phyloP scores from a whole-genome alignment of 2,329 filamentous ascomycete genomes.

The Arthroderma sp. region DNA sequence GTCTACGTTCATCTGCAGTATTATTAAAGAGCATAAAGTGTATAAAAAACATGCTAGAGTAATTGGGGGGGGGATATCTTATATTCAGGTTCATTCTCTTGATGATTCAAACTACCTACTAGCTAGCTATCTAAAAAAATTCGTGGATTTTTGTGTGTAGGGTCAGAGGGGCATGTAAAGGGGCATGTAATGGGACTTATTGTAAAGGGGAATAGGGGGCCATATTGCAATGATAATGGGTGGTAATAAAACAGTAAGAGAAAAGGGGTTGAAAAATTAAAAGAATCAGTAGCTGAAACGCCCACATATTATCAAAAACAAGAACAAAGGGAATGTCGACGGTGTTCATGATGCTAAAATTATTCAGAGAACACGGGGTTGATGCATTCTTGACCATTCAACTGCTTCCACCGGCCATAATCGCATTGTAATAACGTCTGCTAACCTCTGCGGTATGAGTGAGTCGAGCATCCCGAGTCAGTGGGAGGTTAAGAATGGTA shows the following conservation, averaged over 20 bases:
- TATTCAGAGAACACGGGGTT: neutral
- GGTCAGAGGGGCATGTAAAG: neutral
- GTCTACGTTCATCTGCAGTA: neutral
- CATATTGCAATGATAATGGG: neutral
- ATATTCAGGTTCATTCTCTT: neutral
- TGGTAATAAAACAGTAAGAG: neutral
- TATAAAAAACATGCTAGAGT: no score
- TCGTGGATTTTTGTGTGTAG: neutral
- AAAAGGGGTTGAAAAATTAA: neutral
- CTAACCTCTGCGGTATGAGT: constrained; percentile 59
- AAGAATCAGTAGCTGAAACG: neutral
- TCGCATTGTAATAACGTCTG: constrained; percentile 53
- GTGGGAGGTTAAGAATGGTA: constrained; percentile 30
- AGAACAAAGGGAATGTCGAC: neutral
- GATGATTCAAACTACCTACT: neutral
- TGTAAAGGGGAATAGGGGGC: neutral
- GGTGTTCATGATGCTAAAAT: neutral
- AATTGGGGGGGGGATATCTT: no score
- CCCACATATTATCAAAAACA: neutral
- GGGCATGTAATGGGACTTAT: neutral
- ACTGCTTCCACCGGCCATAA: constrained; percentile 39
- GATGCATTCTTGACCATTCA: neutral
- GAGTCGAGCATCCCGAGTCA: constrained; percentile 62
- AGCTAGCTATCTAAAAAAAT: constrained; percentile 1
- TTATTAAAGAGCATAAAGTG: neutral